Percentiles rank a stretch among this genome's conserved stretches.
These are phyloP conservation scores for Rubia peregrina DNA, from an alignment of 305 asterid species.

Conservation along the genomic window DNA sequence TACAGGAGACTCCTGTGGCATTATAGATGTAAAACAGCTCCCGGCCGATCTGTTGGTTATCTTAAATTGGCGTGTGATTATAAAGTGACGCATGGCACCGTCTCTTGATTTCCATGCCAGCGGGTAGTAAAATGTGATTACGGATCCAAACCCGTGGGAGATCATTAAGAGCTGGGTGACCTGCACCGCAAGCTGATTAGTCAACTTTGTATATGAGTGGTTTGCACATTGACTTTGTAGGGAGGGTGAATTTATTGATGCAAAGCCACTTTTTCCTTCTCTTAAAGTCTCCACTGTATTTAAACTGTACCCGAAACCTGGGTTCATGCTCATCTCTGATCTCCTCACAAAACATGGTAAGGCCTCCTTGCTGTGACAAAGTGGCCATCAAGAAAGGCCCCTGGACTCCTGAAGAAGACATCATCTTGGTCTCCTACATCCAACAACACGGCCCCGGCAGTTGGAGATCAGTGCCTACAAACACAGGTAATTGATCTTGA, in stretches of 20 bases:
- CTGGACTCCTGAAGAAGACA: slow-evolving; percentile 98
- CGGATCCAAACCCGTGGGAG: background rate
- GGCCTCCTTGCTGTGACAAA: slow-evolving; percentile 94
- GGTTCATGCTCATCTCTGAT: background rate
- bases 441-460: slow-evolving; percentile 97
- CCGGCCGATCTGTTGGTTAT: slow-evolving; percentile 1
- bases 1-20: too few species aligned
- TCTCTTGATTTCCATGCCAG: slow-evolving; percentile 6
- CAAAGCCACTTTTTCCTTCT: slow-evolving; percentile 7
- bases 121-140: background rate
- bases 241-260: background rate
- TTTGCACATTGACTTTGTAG: slow-evolving; percentile 4
- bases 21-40: background rate
- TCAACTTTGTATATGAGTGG: slow-evolving; percentile 9
- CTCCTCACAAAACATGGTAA: slow-evolving; percentile 44
- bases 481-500: slow-evolving; percentile 38
- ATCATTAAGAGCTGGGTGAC: background rate
- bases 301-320: background rate
- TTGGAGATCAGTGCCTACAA: slow-evolving; percentile 88
- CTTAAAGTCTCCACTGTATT: slow-evolving; percentile 1
- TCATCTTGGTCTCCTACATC: slow-evolving; percentile 76
- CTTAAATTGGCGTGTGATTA: background rate
- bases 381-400: slow-evolving; percentile 96
- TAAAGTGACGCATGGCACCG: background rate
- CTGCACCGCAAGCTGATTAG: background rate